These are phyloP conservation scores for Podaxis sp. DNA, from an alignment of 768 basidiomycete genomes.

Conservation along the genomic window DNA sequence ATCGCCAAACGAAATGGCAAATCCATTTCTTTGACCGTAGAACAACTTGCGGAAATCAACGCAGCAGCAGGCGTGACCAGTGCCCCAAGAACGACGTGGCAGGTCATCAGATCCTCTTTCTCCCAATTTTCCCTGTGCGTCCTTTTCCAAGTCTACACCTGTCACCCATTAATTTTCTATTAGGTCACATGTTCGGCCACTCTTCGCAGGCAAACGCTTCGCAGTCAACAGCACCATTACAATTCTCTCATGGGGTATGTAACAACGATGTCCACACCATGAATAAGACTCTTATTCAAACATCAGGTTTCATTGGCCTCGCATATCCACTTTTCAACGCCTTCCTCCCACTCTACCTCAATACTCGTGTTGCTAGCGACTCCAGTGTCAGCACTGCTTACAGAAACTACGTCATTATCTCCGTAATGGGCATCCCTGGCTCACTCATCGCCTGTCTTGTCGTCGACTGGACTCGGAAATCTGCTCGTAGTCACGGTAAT, in stretches of 20 bases:
- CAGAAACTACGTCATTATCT: conserved; percentile 51
- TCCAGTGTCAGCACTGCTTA: conserved; percentile 33
- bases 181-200: conserved; percentile 48
- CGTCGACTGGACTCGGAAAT: conserved; percentile 41
- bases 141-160: not conserved
- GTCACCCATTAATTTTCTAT: not conserved
- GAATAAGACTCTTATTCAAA: not conserved
- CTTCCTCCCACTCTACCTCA: conserved; percentile 52
- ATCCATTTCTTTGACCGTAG: conserved; percentile 43
- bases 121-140: conserved; percentile 40
- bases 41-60: conserved; percentile 32
- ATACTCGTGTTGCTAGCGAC: conserved; percentile 29
- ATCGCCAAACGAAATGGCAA: conserved; percentile 49
- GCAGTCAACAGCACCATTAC: conserved; percentile 46
- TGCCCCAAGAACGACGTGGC: conserved; percentile 24
- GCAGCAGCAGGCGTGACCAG: conserved; percentile 25
- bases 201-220: conserved; percentile 46
- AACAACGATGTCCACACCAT: not conserved
- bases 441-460: conserved; percentile 45
- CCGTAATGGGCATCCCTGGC: conserved; percentile 45
- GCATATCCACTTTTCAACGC: conserved; percentile 54
- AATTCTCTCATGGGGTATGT: conserved; percentile 52
- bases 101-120: conserved; percentile 34
- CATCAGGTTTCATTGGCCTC: conserved; percentile 44
- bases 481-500: conserved; percentile 12